Evolutionary conservation across 306 rosid genomes (phyloP).

Genomic region (Medicago ruthenica): DNA sequence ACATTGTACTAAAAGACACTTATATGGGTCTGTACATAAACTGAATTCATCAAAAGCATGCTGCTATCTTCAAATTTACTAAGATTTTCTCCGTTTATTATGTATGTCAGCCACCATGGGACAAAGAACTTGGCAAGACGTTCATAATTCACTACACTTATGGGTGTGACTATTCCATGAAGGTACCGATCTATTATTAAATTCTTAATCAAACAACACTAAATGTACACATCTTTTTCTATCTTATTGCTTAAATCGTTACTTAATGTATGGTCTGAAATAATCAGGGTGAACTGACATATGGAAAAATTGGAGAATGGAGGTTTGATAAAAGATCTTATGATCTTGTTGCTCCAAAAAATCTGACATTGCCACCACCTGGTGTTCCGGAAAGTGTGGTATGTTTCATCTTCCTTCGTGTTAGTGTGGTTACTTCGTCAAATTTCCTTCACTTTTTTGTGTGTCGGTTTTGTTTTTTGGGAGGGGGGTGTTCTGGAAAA

Average conservation of each 20-base stretch:
- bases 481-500: background rate
- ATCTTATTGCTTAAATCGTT: constrained; percentile 16
- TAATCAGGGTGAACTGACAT: constrained; percentile 82
- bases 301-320: constrained; percentile 99
- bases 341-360: constrained; percentile 59
- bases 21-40: background rate
- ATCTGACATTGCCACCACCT: constrained; percentile 83
- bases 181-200: constrained; percentile 58
- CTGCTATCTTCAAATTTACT: constrained; percentile 30
- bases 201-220: background rate
- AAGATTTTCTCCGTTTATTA: constrained; percentile 44
- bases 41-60: constrained; percentile 5
- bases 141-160: constrained; percentile 94
- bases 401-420: constrained; percentile 45
- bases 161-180: constrained; percentile 88
- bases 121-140: constrained; percentile 68
- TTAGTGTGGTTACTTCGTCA: background rate
- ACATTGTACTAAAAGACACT: background rate
- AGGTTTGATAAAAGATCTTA: constrained; percentile 93
- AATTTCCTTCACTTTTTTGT: background rate
- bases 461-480: background rate
- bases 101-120: constrained; percentile 92
- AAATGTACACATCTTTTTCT: background rate
- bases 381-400: constrained; percentile 99
- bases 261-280: constrained; percentile 34